Evolutionary conservation across 2,329 filamentous ascomycete genomes (phyloP).

Genomic region (Aspergillus latus): DNA sequence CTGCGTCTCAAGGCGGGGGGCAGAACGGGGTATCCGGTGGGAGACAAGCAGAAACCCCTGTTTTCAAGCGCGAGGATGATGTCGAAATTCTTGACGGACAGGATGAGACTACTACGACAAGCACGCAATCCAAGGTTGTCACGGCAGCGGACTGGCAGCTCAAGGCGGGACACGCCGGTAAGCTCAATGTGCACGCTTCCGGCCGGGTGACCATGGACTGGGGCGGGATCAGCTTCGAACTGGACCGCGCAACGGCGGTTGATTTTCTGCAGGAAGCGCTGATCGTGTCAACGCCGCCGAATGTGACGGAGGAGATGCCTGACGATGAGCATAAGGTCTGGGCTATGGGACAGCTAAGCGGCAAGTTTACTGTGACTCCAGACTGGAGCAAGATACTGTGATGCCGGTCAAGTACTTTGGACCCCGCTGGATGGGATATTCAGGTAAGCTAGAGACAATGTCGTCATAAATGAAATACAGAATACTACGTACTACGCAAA

Average conservation of each 20-base stretch:
- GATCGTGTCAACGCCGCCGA: constrained; percentile 34
- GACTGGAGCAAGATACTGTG: constrained; percentile 57
- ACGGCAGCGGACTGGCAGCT: constrained; percentile 46
- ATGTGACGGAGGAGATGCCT: constrained; percentile 20
- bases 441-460: background rate
- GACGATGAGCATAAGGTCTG: constrained; percentile 47
- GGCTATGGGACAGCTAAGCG: constrained; percentile 62
- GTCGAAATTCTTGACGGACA: constrained; percentile 29
- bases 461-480: background rate
- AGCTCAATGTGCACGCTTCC: constrained; percentile 61
- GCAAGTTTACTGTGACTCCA: constrained; percentile 64
- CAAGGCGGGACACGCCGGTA: constrained; percentile 58
- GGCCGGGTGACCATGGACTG: constrained; percentile 63
- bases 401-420: constrained; percentile 1
- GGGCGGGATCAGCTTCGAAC: constrained; percentile 60
- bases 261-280: constrained; percentile 63
- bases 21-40: constrained; percentile 1
- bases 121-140: constrained; percentile 32
- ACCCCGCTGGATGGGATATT: background rate
- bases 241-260: constrained; percentile 57
- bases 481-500: background rate
- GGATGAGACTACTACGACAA: constrained; percentile 14
- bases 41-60: constrained; percentile 9
- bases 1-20: constrained; percentile 1
- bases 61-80: constrained; percentile 35